phyloP scores from a whole-genome alignment of 148 eudicot genomes.

The Diospyros lotus region DNA sequence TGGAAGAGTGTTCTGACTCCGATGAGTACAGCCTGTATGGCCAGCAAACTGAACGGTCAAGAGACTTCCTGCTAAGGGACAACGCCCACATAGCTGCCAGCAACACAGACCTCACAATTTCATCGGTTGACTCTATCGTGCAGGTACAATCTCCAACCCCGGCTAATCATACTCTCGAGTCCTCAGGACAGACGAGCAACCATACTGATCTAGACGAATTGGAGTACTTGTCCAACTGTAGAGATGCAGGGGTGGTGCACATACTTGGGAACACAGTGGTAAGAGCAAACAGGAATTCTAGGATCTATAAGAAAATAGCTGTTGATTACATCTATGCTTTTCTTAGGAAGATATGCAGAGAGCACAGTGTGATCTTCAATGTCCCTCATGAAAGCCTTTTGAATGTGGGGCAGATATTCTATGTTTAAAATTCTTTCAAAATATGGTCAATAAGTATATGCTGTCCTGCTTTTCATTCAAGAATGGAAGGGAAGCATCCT shows the following conservation, averaged over 20 bases:
- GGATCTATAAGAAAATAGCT: constrained; percentile 56
- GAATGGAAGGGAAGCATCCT: not conserved
- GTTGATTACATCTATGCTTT: constrained; percentile 91
- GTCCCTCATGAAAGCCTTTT: constrained; percentile 91
- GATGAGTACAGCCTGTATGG: constrained; percentile 83
- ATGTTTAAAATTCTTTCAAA: constrained; percentile 41
- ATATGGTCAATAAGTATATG: not conserved
- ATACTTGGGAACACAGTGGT: constrained; percentile 88
- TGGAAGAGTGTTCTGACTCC: constrained; percentile 94
- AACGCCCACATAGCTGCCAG: constrained; percentile 15
- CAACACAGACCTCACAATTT: constrained; percentile 32
- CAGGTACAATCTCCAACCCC: constrained; percentile 42
- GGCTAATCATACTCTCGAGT: constrained; percentile 21
- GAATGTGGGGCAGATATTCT: constrained; percentile 90
- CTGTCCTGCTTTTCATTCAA: not conserved
- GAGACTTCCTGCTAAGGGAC: constrained; percentile 31
- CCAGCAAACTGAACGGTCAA: constrained; percentile 57
- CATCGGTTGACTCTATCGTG: constrained; percentile 70
- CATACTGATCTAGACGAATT: constrained; percentile 64
- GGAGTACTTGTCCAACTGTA: constrained; percentile 67
- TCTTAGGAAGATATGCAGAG: constrained; percentile 97
- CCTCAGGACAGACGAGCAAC: constrained; percentile 56
- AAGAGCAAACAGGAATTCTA: constrained; percentile 64
- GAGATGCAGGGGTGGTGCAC: constrained; percentile 95
- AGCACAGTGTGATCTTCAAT: constrained; percentile 89